Evolutionary conservation across 495 filamentous ascomycete genomes (phyloP).

Genomic region (Talaromyces nanjingensis): DNA sequence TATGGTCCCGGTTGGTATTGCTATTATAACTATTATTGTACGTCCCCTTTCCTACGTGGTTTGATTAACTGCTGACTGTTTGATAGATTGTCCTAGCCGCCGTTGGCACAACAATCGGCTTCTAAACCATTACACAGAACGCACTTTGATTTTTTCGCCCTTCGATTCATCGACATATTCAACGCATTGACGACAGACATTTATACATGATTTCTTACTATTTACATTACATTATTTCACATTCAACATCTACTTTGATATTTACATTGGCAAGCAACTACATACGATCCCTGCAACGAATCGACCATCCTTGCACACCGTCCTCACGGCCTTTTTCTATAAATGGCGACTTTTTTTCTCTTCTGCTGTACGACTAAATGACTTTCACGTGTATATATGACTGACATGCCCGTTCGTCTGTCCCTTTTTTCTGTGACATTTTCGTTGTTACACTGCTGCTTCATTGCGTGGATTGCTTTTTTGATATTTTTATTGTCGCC

Average conservation of each 20-base stretch:
- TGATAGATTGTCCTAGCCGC: slow-evolving; percentile 50
- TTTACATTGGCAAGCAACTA: not conserved
- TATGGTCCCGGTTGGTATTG: slow-evolving; percentile 73
- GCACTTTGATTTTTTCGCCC: not conserved
- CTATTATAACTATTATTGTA: slow-evolving; percentile 70
- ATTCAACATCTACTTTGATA: not conserved
- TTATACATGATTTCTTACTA: not conserved
- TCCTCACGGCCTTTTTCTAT: not conserved
- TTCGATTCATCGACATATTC: not conserved
- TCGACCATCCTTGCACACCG: not conserved
- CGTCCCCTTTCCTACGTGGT: slow-evolving; percentile 22
- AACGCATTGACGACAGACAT: slow-evolving; percentile 6
- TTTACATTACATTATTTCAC: not conserved
- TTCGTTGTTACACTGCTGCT: not conserved
- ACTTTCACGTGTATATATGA: slow-evolving; percentile 7
- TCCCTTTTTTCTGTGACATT: not conserved
- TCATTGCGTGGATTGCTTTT: not conserved
- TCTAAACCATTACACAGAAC: slow-evolving; percentile 17
- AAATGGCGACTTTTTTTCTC: not conserved
- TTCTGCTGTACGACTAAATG: slow-evolving; percentile 1
- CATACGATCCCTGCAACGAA: not conserved
- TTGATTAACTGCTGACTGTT: slow-evolving; percentile 4
- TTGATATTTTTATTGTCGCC: not conserved
- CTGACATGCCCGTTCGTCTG: not conserved
- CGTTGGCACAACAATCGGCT: slow-evolving; percentile 44